These are phyloP conservation scores for Leccinum boreale DNA, from an alignment of 768 basidiomycete genomes.

Conservation along the genomic window DNA sequence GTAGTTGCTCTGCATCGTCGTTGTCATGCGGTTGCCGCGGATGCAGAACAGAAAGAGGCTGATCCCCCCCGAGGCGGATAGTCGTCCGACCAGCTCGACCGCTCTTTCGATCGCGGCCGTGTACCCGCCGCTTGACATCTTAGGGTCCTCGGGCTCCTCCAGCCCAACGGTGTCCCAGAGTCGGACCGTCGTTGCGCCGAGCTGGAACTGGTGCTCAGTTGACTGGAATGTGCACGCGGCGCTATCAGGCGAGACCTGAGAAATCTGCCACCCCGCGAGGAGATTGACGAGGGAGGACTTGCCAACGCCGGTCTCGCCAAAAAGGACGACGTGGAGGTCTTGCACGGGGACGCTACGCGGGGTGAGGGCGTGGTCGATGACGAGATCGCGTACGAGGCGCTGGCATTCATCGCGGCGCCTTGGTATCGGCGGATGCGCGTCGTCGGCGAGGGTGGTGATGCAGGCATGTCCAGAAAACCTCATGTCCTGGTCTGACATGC, in stretches of 20 bases:
- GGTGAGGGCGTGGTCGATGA: constrained; percentile 21
- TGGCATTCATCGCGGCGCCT: constrained; percentile 24
- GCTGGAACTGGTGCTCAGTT: constrained; percentile 24
- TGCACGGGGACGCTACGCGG: constrained; percentile 16
- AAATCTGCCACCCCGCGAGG: constrained; percentile 31
- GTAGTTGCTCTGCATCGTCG: constrained; percentile 30
- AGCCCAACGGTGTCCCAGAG: constrained; percentile 35
- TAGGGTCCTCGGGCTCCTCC: constrained; percentile 20
- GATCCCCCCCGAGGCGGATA: constrained; percentile 28
- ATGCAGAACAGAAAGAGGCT: constrained; percentile 33
- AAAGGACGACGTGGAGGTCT: constrained; percentile 35
- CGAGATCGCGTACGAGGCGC: constrained; percentile 21
- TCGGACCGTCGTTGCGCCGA: constrained; percentile 18
- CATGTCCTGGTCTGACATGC: constrained; percentile 10
- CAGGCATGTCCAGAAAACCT: constrained; percentile 20
- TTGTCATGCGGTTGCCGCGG: constrained; percentile 29
- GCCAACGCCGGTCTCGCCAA: constrained; percentile 39
- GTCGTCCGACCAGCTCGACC: constrained; percentile 27
- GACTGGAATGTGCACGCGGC: constrained; percentile 31
- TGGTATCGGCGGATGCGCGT: constrained; percentile 10
- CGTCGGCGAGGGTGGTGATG: constrained; percentile 21
- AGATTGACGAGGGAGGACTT: constrained; percentile 38
- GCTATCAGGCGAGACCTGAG: constrained; percentile 24
- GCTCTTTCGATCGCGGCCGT: constrained; percentile 28
- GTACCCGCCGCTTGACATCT: constrained; percentile 14